Evolutionary conservation across 2,329 filamentous ascomycete species (phyloP).

Genomic region (Exophiala sp.): DNA sequence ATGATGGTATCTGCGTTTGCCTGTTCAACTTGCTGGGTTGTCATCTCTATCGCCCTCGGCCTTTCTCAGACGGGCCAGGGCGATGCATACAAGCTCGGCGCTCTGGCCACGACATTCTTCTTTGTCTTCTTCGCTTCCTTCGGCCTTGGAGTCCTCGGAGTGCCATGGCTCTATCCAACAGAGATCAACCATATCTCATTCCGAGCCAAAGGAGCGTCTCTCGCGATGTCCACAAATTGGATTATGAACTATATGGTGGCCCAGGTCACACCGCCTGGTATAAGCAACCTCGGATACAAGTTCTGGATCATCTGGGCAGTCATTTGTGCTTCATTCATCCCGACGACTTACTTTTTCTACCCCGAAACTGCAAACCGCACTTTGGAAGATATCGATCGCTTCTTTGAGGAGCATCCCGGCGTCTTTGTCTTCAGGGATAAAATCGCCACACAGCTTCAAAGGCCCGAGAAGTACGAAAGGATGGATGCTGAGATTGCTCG

Average conservation of each 20-base stretch:
- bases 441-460: slow-evolving; percentile 22
- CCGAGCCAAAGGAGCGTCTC: slow-evolving; percentile 34
- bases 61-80: slow-evolving; percentile 39
- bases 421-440: slow-evolving; percentile 25
- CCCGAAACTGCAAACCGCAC: slow-evolving; percentile 33
- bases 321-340: slow-evolving; percentile 30
- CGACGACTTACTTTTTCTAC: slow-evolving; percentile 33
- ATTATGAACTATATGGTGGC: slow-evolving; percentile 33
- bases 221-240: slow-evolving; percentile 33
- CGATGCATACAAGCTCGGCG: slow-evolving; percentile 43
- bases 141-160: slow-evolving; percentile 39
- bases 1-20: slow-evolving; percentile 50
- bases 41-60: slow-evolving; percentile 46
- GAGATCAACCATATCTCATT: slow-evolving; percentile 37
- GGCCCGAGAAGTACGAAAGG: slow-evolving; percentile 20
- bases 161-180: slow-evolving; percentile 39
- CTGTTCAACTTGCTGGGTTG: slow-evolving; percentile 48
- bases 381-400: slow-evolving; percentile 34
- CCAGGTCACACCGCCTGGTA: slow-evolving; percentile 33
- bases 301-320: slow-evolving; percentile 35
- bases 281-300: slow-evolving; percentile 33
- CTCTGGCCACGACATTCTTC: slow-evolving; percentile 49
- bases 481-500: slow-evolving; percentile 19
- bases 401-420: slow-evolving; percentile 28
- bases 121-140: slow-evolving; percentile 40